Evolutionary conservation across 108 stramenopile species (phyloP).

Genomic region (Pseudonitzschia delicatissima): DNA sequence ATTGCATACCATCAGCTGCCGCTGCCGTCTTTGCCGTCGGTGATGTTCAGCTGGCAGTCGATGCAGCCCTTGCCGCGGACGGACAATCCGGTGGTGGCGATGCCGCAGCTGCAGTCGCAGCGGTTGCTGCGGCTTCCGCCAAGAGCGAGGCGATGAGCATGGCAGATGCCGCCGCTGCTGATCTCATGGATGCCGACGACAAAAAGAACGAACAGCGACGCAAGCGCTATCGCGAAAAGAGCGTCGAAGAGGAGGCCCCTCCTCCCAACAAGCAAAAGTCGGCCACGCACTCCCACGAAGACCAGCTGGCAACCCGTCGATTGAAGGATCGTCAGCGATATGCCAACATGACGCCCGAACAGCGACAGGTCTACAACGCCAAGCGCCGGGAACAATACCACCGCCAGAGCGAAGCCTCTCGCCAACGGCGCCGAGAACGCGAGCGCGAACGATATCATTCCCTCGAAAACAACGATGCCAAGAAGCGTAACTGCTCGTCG

Average conservation of each 20-base stretch:
- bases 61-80: constrained; percentile 15
- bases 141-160: neutral
- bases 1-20: neutral
- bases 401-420: constrained; percentile 61
- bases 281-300: constrained; percentile 39
- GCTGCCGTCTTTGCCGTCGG: constrained; percentile 13
- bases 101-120: constrained; percentile 30
- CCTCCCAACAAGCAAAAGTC: constrained; percentile 28
- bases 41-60: constrained; percentile 7
- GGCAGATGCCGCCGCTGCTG: neutral
- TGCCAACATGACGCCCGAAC: constrained; percentile 70
- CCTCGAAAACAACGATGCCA: constrained; percentile 48
- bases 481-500: constrained; percentile 68
- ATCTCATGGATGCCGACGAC: constrained; percentile 22
- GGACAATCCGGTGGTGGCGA: constrained; percentile 15
- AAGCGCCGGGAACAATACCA: constrained; percentile 85
- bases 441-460: constrained; percentile 73
- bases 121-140: constrained; percentile 25
- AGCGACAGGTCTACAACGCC: constrained; percentile 75
- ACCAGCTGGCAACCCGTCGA: constrained; percentile 70
- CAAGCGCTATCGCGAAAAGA: constrained; percentile 50
- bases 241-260: constrained; percentile 38
- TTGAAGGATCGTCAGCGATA: constrained; percentile 81
- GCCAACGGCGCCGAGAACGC: constrained; percentile 71
- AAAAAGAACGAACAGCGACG: constrained; percentile 45